phyloP scores from a whole-genome alignment of 371 early-diverging fungal species.

The Actinomortierella wolfii region DNA sequence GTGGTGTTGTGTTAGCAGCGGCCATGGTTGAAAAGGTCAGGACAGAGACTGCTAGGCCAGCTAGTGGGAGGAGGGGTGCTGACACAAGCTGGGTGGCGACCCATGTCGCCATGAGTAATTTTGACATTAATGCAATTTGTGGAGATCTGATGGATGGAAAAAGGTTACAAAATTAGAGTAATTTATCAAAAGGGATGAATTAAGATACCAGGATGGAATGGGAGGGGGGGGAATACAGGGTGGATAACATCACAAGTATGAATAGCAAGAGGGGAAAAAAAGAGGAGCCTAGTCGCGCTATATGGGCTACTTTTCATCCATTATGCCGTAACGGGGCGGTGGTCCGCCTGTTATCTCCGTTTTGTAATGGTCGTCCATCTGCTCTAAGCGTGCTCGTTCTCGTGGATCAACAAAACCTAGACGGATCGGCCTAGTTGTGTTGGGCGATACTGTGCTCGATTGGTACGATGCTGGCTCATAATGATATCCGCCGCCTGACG shows the following conservation, averaged over 20 bases:
- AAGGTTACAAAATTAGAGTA: not conserved
- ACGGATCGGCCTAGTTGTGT: constrained; percentile 18
- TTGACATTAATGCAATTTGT: constrained; percentile 15
- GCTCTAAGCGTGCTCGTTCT: constrained; percentile 27
- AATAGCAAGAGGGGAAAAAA: not conserved
- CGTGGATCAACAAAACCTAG: constrained; percentile 41
- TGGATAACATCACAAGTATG: too few relatives aligned
- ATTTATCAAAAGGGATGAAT: too few relatives aligned
- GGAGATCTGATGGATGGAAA: not conserved
- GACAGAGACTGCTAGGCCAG: constrained; percentile 28
- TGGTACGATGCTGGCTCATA: constrained; percentile 28
- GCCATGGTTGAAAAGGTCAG: constrained; percentile 27
- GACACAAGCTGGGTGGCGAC: constrained; percentile 31
- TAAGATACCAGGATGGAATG: not conserved
- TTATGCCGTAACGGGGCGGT: too few relatives aligned
- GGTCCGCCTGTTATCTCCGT: constrained; percentile 6
- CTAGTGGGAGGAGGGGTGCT: constrained; percentile 30
- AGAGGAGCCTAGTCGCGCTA: not conserved
- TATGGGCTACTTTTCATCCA: too few relatives aligned
- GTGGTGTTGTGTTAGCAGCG: constrained; percentile 41
- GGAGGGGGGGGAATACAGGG: not conserved
- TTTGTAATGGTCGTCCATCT: constrained; percentile 25
- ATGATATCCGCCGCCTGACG: constrained; percentile 9
- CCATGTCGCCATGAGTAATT: constrained; percentile 9
- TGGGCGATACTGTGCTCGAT: not conserved